phyloP scores from a whole-genome alignment of 257 asterid species.

The Anisodus acutangulus region DNA sequence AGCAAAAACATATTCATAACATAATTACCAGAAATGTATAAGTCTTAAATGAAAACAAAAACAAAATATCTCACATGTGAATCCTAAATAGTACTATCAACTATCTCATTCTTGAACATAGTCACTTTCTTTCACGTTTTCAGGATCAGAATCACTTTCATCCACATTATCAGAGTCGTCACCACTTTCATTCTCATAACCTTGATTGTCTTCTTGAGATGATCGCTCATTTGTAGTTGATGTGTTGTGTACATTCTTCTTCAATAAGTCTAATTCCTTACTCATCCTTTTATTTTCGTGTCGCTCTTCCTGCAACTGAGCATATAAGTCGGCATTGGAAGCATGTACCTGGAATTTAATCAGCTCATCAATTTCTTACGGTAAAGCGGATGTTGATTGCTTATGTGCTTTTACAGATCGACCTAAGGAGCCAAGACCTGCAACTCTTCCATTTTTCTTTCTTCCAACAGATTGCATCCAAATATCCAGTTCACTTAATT shows the following conservation, averaged over 20 bases:
- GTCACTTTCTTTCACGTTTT: background rate
- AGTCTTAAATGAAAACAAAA: background rate
- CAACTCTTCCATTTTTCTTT: background rate
- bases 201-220: background rate
- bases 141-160: background rate
- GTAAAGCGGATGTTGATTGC: background rate
- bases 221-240: too few species aligned
- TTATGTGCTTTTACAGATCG: background rate
- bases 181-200: background rate
- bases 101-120: background rate
- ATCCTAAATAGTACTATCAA: background rate
- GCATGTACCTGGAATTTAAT: too few species aligned
- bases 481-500: background rate
- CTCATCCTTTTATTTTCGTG: too few species aligned
- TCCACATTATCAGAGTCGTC: background rate
- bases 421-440: background rate
- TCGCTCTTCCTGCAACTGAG: too few species aligned
- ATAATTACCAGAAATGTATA: background rate
- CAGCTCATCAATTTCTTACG: background rate
- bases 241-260: too few species aligned
- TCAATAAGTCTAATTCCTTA: too few species aligned
- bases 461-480: background rate
- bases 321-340: too few species aligned
- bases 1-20: background rate
- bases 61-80: background rate